Percentiles rank a stretch among this genome's conserved stretches.
Evolutionary conservation across 2,329 filamentous ascomycete genomes (phyloP).

Genomic region (Coniochaeta sp.): DNA sequence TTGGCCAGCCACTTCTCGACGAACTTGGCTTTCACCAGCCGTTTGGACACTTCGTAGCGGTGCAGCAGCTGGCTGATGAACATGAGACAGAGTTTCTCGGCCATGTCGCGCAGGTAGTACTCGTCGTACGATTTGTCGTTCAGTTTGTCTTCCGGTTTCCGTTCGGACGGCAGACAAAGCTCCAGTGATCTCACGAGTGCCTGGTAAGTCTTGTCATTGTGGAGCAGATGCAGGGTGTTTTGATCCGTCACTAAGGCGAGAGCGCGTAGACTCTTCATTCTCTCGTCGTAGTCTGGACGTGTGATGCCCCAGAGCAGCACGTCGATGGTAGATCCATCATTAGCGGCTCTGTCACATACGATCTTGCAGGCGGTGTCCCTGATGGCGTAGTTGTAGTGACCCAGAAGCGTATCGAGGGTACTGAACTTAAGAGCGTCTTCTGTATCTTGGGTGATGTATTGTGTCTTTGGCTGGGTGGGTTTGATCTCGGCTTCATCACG

Average conservation of each 20-base stretch:
- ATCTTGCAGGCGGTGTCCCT: slow-evolving; percentile 59
- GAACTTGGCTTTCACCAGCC: slow-evolving; percentile 55
- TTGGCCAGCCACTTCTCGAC: slow-evolving; percentile 68
- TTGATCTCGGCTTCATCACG: slow-evolving; percentile 61
- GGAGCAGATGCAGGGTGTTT: slow-evolving; percentile 37
- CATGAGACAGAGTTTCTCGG: slow-evolving; percentile 53
- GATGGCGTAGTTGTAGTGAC: slow-evolving; percentile 66
- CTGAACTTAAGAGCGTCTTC: slow-evolving; percentile 62
- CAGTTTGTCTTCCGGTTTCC: slow-evolving; percentile 42
- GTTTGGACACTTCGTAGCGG: slow-evolving; percentile 33
- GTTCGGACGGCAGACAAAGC: slow-evolving; percentile 44
- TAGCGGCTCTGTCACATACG: slow-evolving; percentile 47
- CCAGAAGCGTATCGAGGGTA: slow-evolving; percentile 60
- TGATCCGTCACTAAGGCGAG: slow-evolving; percentile 48
- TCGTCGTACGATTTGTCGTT: slow-evolving; percentile 54
- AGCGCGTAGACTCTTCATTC: slow-evolving; percentile 48
- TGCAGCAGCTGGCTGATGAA: slow-evolving; percentile 53
- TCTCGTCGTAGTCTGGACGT: slow-evolving; percentile 48
- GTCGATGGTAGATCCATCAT: slow-evolving; percentile 46
- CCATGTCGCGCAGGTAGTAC: slow-evolving; percentile 53
- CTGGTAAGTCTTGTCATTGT: slow-evolving; percentile 42
- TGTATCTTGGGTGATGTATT: slow-evolving; percentile 68
- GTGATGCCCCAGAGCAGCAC: slow-evolving; percentile 52
- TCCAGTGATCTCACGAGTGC: slow-evolving; percentile 56
- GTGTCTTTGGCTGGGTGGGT: slow-evolving; percentile 55